Conservation (phyloP, 192 early-diverging fungal genomes). For the Backusella mclennaniae region DNA sequence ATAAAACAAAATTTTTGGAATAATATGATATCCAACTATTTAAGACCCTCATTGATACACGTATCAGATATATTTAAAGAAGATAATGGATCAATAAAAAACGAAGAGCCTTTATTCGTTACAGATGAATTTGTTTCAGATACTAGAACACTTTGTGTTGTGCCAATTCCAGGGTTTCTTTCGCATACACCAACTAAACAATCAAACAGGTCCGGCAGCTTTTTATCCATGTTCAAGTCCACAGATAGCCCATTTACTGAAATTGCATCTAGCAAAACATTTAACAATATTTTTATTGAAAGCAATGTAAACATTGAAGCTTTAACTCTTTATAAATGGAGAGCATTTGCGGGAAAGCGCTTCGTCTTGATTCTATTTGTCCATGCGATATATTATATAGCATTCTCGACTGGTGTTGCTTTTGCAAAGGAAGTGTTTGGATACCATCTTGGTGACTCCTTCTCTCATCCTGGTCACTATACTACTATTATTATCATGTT, state of each 20-base stretch:
- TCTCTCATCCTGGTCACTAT: not conserved
- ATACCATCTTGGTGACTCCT: not conserved
- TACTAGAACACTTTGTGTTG: not conserved
- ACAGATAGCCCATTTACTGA: not conserved
- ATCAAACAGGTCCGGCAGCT: too few species aligned
- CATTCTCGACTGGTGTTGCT: not conserved
- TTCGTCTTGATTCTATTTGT: conserved; percentile 1
- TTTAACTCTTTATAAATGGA: conserved; percentile 12
- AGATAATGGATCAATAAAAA: fast-evolving
- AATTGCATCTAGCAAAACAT: not conserved
- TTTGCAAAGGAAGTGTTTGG: conserved; percentile 1
- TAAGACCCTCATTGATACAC: too few species aligned
- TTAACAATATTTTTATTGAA: not conserved
- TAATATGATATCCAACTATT: too few species aligned
- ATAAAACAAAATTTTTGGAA: too few species aligned
- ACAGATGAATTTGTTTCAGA: not conserved
- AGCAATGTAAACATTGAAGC: not conserved
- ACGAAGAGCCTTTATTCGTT: not conserved
- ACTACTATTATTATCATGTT: not conserved
- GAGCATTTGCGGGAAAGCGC: not conserved
- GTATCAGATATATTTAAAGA: not conserved
- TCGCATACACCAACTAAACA: not conserved
- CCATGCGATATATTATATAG: not conserved
- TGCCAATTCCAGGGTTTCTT: not conserved
- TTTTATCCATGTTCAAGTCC: not conserved